A percentile compares a stretch with the other conserved stretches of the same genome.
Evolutionary conservation across 805 yeast species (phyloP).

Genomic region (Myxozyma kluyveri): DNA sequence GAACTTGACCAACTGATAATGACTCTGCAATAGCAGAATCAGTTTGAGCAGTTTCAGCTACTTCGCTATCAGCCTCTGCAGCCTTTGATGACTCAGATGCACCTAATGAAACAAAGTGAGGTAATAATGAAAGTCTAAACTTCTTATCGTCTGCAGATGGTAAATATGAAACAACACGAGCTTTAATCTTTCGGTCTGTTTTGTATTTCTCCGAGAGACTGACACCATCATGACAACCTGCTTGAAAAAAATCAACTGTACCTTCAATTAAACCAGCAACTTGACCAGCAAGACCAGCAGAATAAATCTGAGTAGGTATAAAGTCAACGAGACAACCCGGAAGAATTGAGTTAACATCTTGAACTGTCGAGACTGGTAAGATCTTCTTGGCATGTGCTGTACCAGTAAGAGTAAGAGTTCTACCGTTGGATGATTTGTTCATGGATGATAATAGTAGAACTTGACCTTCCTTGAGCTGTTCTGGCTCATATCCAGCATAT

Average conservation of each 20-base stretch:
- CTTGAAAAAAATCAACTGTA: conserved; percentile 65
- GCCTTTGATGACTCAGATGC: conserved; percentile 18
- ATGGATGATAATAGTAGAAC: conserved; percentile 63
- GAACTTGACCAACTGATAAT: conserved; percentile 70
- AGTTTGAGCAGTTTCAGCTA: neutral
- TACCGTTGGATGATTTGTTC: conserved; percentile 47
- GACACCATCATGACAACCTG: conserved; percentile 47
- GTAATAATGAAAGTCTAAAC: conserved; percentile 61
- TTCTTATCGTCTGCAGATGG: conserved; percentile 43
- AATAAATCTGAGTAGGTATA: conserved; percentile 55
- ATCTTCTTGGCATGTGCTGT: conserved; percentile 50
- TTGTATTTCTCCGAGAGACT: conserved; percentile 60
- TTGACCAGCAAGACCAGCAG: conserved; percentile 67
- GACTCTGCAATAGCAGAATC: conserved; percentile 50
- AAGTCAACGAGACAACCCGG: conserved; percentile 86
- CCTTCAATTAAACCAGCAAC: conserved; percentile 63
- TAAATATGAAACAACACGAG: conserved; percentile 21
- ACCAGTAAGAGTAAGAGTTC: conserved; percentile 58
- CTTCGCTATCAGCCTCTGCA: neutral
- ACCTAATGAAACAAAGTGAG: conserved; percentile 48
- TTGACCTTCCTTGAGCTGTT: conserved; percentile 53
- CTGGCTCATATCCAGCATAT: conserved; percentile 38
- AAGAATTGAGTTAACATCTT: conserved; percentile 58
- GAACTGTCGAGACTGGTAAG: conserved; percentile 54
- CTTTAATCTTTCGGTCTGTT: conserved; percentile 52